Evolutionary conservation across 2,329 filamentous ascomycete genomes (phyloP).

Genomic region (Fusarium devonianum): DNA sequence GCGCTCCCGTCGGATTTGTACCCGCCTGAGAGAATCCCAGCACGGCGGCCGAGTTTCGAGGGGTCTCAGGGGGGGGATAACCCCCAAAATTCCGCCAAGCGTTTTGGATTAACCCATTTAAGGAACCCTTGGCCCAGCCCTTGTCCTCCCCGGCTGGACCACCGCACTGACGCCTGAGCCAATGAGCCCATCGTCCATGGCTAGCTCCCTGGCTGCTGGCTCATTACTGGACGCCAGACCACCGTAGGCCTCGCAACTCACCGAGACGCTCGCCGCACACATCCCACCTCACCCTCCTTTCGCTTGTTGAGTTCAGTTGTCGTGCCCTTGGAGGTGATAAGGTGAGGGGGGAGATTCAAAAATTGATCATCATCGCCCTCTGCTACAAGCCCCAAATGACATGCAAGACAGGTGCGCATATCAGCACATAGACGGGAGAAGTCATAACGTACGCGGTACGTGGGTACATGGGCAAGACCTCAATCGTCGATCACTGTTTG

Average conservation of each 20-base stretch:
- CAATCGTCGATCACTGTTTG: too few species aligned
- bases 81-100: constrained; percentile 24
- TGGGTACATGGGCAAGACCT: too few species aligned
- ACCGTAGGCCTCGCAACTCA: constrained; percentile 35
- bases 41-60: constrained; percentile 18
- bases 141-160: constrained; percentile 21
- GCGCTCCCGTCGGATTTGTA: constrained; percentile 32
- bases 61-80: constrained; percentile 26
- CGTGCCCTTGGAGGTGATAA: constrained; percentile 25
- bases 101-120: constrained; percentile 16
- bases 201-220: constrained; percentile 23
- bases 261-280: constrained; percentile 32
- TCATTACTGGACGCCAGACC: constrained; percentile 22
- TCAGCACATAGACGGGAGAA: constrained; percentile 12
- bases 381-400: constrained; percentile 29
- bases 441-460: too few species aligned
- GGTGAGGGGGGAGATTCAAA: constrained; percentile 12
- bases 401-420: constrained; percentile 28
- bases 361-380: constrained; percentile 25
- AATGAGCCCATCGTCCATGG: constrained; percentile 30
- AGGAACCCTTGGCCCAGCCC: constrained; percentile 16
- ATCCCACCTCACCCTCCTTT: constrained; percentile 24
- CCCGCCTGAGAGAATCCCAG: constrained; percentile 11
- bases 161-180: constrained; percentile 35
- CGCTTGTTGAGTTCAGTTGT: constrained; percentile 14